phyloP scores from a whole-genome alignment of 306 rosid genomes.

The Luffa acutangula region DNA sequence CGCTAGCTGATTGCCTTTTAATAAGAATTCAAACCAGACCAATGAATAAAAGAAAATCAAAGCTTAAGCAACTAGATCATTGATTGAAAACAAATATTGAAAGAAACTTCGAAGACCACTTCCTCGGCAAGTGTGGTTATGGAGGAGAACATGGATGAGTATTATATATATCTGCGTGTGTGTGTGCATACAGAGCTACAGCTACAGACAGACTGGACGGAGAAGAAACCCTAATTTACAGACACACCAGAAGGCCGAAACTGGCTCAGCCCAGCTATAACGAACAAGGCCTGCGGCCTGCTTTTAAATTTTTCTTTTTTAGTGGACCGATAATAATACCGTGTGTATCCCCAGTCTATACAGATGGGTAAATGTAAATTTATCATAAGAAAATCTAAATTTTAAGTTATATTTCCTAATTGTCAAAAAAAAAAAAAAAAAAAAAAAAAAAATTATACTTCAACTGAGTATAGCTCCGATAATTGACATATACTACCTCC shows the following conservation, averaged over 20 bases:
- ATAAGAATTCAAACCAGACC: background rate
- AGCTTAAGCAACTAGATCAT: background rate
- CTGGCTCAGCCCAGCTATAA: background rate
- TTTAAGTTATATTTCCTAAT: no score
- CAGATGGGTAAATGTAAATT: no score
- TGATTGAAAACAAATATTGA: background rate
- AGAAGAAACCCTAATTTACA: background rate
- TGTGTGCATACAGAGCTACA: no score
- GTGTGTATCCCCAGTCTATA: no score
- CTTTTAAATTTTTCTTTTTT: no score
- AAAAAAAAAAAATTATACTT: no score
- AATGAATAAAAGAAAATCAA: background rate
- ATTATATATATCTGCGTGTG: no score
- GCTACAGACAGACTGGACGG: background rate
- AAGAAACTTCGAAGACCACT: background rate
- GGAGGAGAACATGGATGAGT: background rate
- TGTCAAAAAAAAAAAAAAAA: no score
- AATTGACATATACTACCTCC: no score
- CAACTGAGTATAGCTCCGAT: no score
- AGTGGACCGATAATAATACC: no score
- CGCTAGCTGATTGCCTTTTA: background rate
- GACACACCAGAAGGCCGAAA: background rate
- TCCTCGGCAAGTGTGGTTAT: background rate
- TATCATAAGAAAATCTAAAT: no score
- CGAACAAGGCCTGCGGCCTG: background rate